These are phyloP conservation scores for Verbascum thapsus DNA, from an alignment of 257 asterid genomes.

Conservation along the genomic window DNA sequence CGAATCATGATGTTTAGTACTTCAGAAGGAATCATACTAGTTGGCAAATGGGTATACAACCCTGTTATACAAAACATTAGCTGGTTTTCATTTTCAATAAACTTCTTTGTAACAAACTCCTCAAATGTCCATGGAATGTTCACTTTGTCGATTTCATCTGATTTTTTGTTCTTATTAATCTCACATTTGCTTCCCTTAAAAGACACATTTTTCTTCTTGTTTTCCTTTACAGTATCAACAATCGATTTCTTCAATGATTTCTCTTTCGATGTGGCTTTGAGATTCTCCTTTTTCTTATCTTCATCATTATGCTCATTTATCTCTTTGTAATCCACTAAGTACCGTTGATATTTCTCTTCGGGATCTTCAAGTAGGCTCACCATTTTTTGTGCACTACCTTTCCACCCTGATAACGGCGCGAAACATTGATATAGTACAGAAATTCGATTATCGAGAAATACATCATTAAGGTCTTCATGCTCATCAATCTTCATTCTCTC, in stretches of 20 bases:
- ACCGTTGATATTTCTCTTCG: slow-evolving; percentile 33
- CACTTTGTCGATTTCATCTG: neutral
- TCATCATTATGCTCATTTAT: slow-evolving; percentile 21
- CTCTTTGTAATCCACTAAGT: slow-evolving; percentile 24
- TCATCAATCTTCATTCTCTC: slow-evolving; percentile 61
- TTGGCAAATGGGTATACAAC: slow-evolving; percentile 69
- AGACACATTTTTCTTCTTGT: slow-evolving; percentile 31
- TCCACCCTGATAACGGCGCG: slow-evolving; percentile 58
- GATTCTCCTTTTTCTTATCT: slow-evolving; percentile 18
- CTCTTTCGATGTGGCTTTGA: slow-evolving; percentile 16
- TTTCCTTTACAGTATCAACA: slow-evolving; percentile 30
- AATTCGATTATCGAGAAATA: slow-evolving; percentile 64
- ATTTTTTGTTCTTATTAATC: slow-evolving; percentile 17
- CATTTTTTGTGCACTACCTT: slow-evolving; percentile 38
- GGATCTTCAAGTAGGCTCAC: slow-evolving; percentile 59
- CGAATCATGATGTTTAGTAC: slow-evolving; percentile 41
- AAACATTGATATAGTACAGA: slow-evolving; percentile 42
- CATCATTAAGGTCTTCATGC: slow-evolving; percentile 54
- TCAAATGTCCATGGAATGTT: slow-evolving; percentile 41
- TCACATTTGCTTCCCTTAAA: slow-evolving; percentile 18
- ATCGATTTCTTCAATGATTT: slow-evolving; percentile 42
- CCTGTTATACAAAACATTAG: slow-evolving; percentile 42
- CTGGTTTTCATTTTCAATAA: slow-evolving; percentile 2
- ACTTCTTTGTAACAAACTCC: slow-evolving; percentile 47
- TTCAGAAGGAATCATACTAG: slow-evolving; percentile 37